Percentiles rank a stretch among this genome's conserved stretches.
Conservation (phyloP, 345 rosid genomes). For the Syzygium jambos region DNA sequence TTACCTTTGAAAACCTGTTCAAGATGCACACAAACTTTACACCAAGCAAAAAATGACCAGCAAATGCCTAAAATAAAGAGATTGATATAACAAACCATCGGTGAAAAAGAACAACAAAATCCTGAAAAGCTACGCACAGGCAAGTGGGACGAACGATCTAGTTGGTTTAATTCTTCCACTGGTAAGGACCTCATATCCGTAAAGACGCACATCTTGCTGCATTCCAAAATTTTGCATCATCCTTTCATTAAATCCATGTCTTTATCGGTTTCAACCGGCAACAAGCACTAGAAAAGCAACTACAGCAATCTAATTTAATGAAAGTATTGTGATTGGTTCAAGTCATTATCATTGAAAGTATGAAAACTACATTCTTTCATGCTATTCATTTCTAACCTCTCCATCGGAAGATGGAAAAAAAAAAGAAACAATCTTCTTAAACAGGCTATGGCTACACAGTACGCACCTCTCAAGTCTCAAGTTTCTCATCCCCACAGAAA, state of each 20-base stretch:
- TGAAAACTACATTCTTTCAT: background rate
- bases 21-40: conserved; percentile 1
- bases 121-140: background rate
- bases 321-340: background rate
- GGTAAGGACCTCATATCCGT: background rate
- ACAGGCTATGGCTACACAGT: background rate
- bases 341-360: background rate
- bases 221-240: background rate
- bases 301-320: background rate
- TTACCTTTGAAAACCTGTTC: conserved; percentile 80
- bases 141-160: background rate
- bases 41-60: background rate
- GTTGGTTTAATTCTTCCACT: background rate
- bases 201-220: background rate
- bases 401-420: background rate
- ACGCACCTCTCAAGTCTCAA: background rate
- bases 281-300: background rate
- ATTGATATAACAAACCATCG: background rate
- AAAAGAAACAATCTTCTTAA: background rate
- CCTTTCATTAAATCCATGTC: background rate
- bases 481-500: background rate
- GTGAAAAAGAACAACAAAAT: background rate
- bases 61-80: background rate
- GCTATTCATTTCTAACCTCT: background rate
- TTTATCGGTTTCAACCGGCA: background rate